Base-by-base conservation (phyloP, 2,329 filamentous ascomycete genomes). In the Penicillium sp. region DNA sequence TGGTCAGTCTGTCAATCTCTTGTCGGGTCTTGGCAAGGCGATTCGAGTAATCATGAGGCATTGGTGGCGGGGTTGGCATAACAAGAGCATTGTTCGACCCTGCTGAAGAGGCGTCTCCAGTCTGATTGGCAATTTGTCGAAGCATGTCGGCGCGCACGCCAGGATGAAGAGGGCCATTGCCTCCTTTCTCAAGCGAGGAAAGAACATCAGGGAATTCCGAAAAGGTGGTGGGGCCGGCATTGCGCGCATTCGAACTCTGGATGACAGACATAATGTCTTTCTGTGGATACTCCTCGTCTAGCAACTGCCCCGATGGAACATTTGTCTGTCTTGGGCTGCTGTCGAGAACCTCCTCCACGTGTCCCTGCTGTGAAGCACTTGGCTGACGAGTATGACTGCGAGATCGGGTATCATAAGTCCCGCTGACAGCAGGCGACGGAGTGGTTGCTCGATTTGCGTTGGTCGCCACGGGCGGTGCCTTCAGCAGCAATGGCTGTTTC, bases 1-100 rank as follows among this genome's bases (percentile, higher is more conserved):
- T 88, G 63, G 91, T 86, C 2, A 98, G 82, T 34, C 90, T 84
- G 54, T 95, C 90, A 31, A 97, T 84, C 63, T 96, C 90, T 14
- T 88, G 82, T 62, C 89, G 84, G 4, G 89, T 93, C 61, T 85
- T 85, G 48, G 83, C 85, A 62, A 95, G 75, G 15, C 75, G 77
- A 34, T 70, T 70, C 37, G 74, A 72, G 65, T 79, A 80, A 61
- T 79, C 77, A 28, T 81, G 78, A 0, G 83, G 82, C 76, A 85
- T 82, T 1, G 81, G 76, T 0, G 84, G 84, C 0, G 85, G 79
- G 12, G 76, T 80, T 3, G 84, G 84, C 15, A 81, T 83, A 47
- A 83, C 79, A 11, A 88, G 76, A 2, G 85, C 84, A 63, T 86
- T 87, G 70, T 86, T 86, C 3, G 73, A 71, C 6, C 74, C 35